Evolutionary conservation across 306 rosid species (phyloP).

Genomic region (Nissolia schottii): DNA sequence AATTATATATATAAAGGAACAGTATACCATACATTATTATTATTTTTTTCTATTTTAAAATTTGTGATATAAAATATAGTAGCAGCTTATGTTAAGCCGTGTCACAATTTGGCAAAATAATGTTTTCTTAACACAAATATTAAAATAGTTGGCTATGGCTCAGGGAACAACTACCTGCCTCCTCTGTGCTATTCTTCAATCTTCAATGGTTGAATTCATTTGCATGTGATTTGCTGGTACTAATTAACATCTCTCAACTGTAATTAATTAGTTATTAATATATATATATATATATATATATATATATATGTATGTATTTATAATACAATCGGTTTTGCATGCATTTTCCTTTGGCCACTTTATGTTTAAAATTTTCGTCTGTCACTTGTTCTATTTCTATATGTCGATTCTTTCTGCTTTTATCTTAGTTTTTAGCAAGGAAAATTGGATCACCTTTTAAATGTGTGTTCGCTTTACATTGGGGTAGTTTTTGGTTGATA

Average conservation of each 20-base stretch:
- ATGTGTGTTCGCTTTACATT: no score
- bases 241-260: constrained; percentile 1
- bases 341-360: background rate
- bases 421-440: background rate
- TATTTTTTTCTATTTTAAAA: background rate
- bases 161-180: constrained; percentile 6
- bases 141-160: constrained; percentile 4
- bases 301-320: background rate
- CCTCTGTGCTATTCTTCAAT: background rate
- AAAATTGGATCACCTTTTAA: background rate
- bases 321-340: background rate
- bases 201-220: background rate
- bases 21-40: background rate
- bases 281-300: background rate
- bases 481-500: no score
- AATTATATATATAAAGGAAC: background rate
- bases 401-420: background rate
- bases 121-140: background rate
- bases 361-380: background rate
- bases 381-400: no score
- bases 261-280: background rate
- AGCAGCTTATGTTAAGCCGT: constrained; percentile 3
- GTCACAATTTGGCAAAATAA: background rate
- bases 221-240: constrained; percentile 5
- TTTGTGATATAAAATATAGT: background rate